Base-by-base conservation (phyloP, 768 basidiomycete genomes). In the Suillus lakei region DNA sequence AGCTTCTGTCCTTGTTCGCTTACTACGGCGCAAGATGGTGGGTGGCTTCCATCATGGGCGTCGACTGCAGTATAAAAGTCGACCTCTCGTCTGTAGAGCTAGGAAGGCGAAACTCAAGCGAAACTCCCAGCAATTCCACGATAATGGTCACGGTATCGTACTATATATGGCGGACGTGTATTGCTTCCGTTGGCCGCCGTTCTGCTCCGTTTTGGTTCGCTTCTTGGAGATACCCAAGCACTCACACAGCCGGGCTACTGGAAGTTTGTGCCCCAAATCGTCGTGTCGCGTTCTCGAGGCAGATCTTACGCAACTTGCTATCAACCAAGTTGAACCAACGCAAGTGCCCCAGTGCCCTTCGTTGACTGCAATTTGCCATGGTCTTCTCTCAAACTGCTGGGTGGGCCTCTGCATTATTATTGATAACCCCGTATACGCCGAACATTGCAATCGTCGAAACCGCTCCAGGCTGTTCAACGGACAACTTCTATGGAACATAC, bases 401-500 rank as follows among this genome's bases (percentile, higher is more conserved):
- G 7, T 1, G 41, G 12, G 58, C 58, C 26, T 21, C 58, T 18
- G 58, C 58, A 28, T 41, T 59, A 18, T 68, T 77, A 39, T 41
- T 76, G 23, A 62, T 69, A 39, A 64, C 68, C 4, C 74, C 72
- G 54, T 76, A 72, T 51, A 62, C 61, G 9, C 36, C 60, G 53
- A 64, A 69, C 63, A 18, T 71, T 55, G 56, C 60, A 43, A 51
- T 39, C 28, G 21, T 39, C 32, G 68, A 70, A 26, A 64, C 66
- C 15, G 34, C 71, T 62, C 73, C 74, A 50, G 4, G 69, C 21
- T 91, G 90, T 73, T 74, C 90, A 13, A 77, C 81, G 2, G 65
- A 77, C 50, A 82, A 69, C 66, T 90, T 85, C 75, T 82, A 85
- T 66, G 91, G 91, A 56, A 85, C 83, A 32, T 85, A 84, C 66